Evolutionary conservation across 2,329 filamentous ascomycete genomes (phyloP), one percentile per base, ranked within the genome.

Genomic region (Delphinella strobiligena): DNA sequence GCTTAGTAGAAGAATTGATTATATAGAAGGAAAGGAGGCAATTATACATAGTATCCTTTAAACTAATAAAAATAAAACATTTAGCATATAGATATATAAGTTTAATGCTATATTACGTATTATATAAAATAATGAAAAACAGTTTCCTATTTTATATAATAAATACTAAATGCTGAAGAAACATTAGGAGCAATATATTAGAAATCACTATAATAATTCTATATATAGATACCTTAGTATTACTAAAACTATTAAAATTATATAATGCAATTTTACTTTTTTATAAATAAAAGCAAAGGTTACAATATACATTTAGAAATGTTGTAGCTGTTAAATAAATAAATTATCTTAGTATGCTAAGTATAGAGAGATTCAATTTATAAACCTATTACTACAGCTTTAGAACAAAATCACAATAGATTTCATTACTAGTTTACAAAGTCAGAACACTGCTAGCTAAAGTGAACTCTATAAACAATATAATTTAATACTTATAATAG

Each of bases 391-490:
- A 15, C 14, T 27, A 15, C 10, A 39, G 37, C 37, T 15, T 16
- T 48, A 43, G 45, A 37, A 47, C 22, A 22, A 40, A 43, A 31
- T 45, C 8, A 40, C 39, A n/a, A 49, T 50, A 5, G 44, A 54
- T 37, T 51, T 53, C 22, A 54, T 54, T 37, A 45, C 41, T 11
- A 44, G 47, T 8, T 41, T 54, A 32, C 49, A 40, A 38, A 19
- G 15, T 35, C 42, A 37, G 11, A 31, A 33, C n/a, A 30, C 27
- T 38, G 27, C 19, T 35, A 37, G 27, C 27, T 27, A 3, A 44
- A 31, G 16, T n/a, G 18, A 34, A 19, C 10, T 31, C 11, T 15
- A 16, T 18, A 5, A 31, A n/a, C 14, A 27, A 8, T 49, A 48
- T 15, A 27, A 50, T 19, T 34, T 17, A 12, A 51, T 50, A 30